phyloP scores from a whole-genome alignment of 139 green algal genomes.

The Chlorella vulgaris region DNA sequence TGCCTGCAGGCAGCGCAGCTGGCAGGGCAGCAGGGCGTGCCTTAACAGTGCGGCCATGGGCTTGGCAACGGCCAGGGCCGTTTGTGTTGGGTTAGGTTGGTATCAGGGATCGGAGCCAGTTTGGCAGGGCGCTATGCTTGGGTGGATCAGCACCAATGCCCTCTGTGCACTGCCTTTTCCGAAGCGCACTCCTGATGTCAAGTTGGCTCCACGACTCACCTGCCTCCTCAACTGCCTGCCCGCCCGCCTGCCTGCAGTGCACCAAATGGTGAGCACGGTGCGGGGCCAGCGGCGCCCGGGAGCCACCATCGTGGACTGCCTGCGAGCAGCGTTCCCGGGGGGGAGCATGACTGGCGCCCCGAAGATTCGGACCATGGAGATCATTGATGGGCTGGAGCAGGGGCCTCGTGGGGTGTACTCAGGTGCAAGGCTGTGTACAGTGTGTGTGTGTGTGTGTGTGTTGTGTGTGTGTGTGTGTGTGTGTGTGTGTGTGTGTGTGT shows the following conservation, averaged over 20 bases:
- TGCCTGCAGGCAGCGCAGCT: too few species aligned
- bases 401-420: constrained; percentile 89
- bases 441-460: too few species aligned
- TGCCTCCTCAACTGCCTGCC: background rate
- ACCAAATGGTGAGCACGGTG: constrained; percentile 95
- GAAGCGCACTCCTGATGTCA: too few species aligned
- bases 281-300: constrained; percentile 57
- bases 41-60: too few species aligned
- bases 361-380: constrained; percentile 86
- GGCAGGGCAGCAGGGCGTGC: too few species aligned
- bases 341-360: constrained; percentile 97
- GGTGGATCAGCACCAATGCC: too few species aligned
- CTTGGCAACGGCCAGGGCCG: too few species aligned
- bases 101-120: too few species aligned
- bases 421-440: constrained; percentile 1
- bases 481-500: background rate
- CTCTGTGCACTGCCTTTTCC: too few species aligned
- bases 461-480: background rate
- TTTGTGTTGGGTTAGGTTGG: too few species aligned
- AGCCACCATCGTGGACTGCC: constrained; percentile 59
- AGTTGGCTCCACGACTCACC: too few species aligned
- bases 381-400: constrained; percentile 90
- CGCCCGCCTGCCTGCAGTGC: constrained; percentile 60
- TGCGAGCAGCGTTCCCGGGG: constrained; percentile 89
- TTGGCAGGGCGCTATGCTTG: too few species aligned